Evolutionary conservation across 1,139 yeast species (phyloP).

Genomic region (Suhomyces chickasaworum): DNA sequence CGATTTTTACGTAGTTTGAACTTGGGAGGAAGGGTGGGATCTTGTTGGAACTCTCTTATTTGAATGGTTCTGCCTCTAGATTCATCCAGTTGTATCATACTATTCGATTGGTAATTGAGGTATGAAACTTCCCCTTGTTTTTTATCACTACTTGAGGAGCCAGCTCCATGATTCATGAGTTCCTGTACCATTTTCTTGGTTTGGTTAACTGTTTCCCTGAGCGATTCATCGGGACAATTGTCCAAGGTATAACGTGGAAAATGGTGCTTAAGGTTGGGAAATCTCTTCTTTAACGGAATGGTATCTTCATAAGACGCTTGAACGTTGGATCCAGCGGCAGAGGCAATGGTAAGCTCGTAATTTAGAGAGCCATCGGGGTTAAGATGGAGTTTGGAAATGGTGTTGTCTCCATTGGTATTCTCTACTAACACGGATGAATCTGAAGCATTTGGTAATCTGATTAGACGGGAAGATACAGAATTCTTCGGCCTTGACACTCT

Average conservation of each 20-base stretch:
- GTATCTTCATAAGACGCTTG: constrained; percentile 42
- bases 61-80: constrained; percentile 30
- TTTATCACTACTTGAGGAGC: constrained; percentile 16
- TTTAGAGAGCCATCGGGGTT: constrained; percentile 34
- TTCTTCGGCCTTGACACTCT: background rate
- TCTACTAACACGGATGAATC: background rate
- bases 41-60: constrained; percentile 51
- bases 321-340: constrained; percentile 19
- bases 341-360: constrained; percentile 30
- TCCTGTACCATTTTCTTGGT: constrained; percentile 30
- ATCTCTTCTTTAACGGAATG: constrained; percentile 42
- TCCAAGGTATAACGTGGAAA: constrained; percentile 38
- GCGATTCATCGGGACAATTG: constrained; percentile 33
- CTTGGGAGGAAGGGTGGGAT: constrained; percentile 86
- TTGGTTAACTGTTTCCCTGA: constrained; percentile 30
- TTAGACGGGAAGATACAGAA: constrained; percentile 1
- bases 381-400: constrained; percentile 23
- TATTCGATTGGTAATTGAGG: constrained; percentile 26
- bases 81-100: constrained; percentile 14
- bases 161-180: constrained; percentile 25
- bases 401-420: constrained; percentile 1
- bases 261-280: constrained; percentile 43
- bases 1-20: constrained; percentile 77
- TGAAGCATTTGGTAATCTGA: constrained; percentile 4
- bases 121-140: constrained; percentile 22